Percentiles rank a stretch among this genome's conserved stretches.
Evolutionary conservation across 2,329 filamentous ascomycete genomes (phyloP).

Genomic region (Verticillium zaregamsianum): DNA sequence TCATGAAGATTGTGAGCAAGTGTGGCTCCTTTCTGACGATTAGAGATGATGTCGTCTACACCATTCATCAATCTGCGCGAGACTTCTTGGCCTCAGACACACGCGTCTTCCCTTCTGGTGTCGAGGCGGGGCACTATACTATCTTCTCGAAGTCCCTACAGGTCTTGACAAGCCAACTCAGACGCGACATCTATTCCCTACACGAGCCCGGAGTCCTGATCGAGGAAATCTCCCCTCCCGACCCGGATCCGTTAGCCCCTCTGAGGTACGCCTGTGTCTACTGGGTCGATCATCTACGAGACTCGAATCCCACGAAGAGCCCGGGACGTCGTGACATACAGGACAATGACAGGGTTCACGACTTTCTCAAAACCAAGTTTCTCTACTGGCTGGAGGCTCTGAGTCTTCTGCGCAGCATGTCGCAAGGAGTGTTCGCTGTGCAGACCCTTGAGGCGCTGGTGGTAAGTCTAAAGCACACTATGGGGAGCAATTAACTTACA

Average conservation of each 20-base stretch:
- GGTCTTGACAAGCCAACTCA: not conserved
- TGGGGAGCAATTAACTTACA: constrained; percentile 2
- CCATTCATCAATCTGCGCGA: not conserved
- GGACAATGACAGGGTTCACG: constrained; percentile 17
- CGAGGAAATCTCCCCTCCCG: no score
- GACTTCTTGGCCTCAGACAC: not conserved
- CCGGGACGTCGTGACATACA: no score
- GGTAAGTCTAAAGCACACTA: constrained; percentile 7
- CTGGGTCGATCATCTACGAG: no score
- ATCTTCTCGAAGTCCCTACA: not conserved
- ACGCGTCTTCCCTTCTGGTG: not conserved
- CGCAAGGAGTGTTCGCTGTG: constrained; percentile 14
- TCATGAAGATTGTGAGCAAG: not conserved
- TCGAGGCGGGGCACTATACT: not conserved
- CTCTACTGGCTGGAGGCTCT: constrained; percentile 36
- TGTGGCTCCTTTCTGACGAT: not conserved
- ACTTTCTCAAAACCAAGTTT: constrained; percentile 25
- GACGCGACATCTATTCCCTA: not conserved
- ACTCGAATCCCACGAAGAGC: no score
- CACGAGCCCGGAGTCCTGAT: no score
- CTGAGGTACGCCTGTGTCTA: no score
- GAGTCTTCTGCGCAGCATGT: constrained; percentile 21
- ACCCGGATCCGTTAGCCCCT: no score
- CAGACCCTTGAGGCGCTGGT: constrained; percentile 8
- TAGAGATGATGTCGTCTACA: not conserved